Percentiles rank a stretch among this genome's conserved stretches.
Conservation (phyloP, 1,284 basidiomycete species). For the Caloboletus firmus region DNA sequence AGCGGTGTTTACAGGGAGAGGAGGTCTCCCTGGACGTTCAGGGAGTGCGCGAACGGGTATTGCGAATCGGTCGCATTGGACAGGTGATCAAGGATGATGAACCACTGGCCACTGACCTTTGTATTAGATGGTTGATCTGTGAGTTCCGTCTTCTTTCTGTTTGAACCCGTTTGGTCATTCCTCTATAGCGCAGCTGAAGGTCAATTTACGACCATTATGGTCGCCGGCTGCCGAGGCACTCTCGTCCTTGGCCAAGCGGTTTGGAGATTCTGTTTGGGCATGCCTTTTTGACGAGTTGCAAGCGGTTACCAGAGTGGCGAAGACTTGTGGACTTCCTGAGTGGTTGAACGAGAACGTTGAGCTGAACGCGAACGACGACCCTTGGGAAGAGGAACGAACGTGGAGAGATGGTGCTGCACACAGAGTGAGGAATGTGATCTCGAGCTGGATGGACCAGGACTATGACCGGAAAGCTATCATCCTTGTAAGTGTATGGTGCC, state of each 20-base stretch:
- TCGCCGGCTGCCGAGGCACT: slow-evolving; percentile 75
- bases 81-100: slow-evolving; percentile 55
- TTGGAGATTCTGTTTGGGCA: slow-evolving; percentile 72
- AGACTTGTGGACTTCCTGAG: slow-evolving; percentile 8
- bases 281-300: slow-evolving; percentile 66
- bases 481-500: slow-evolving; percentile 32
- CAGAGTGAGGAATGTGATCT: slow-evolving; percentile 49
- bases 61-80: slow-evolving; percentile 65
- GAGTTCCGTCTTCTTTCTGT: slow-evolving; percentile 19
- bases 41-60: slow-evolving; percentile 79
- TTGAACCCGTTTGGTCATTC: neutral
- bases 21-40: slow-evolving; percentile 72
- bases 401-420: slow-evolving; percentile 76
- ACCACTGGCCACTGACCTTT: slow-evolving; percentile 53
- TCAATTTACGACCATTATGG: slow-evolving; percentile 89
- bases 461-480: slow-evolving; percentile 32
- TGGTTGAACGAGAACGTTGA: slow-evolving; percentile 18
- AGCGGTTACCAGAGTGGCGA: slow-evolving; percentile 17
- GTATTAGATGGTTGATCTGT: slow-evolving; percentile 67
- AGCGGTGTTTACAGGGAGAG: slow-evolving; percentile 71
- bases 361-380: slow-evolving; percentile 40
- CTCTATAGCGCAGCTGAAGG: slow-evolving; percentile 81
- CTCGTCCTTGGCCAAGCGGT: slow-evolving; percentile 54
- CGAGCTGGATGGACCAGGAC: slow-evolving; percentile 45
- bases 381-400: slow-evolving; percentile 65